phyloP scores from a whole-genome alignment of 306 rosid genomes.

The Medicago arabica region DNA sequence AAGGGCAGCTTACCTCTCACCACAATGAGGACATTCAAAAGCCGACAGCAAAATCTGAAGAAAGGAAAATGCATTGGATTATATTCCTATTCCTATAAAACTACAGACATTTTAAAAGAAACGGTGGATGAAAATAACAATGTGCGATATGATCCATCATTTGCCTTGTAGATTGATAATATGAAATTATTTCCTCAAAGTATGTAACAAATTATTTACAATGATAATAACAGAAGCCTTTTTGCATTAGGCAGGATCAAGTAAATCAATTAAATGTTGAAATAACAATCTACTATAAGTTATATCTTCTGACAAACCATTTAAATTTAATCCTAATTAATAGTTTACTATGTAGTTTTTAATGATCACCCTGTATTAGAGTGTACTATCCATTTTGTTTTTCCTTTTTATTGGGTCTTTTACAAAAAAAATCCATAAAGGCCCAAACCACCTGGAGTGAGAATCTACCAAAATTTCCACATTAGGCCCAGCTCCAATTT shows the following conservation, averaged over 20 bases:
- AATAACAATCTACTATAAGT: constrained; percentile 2
- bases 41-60: constrained; percentile 87
- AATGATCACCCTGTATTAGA: not conserved
- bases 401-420: not conserved
- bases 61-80: constrained; percentile 17
- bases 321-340: constrained; percentile 8
- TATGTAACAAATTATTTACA: not conserved
- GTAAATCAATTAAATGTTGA: not conserved
- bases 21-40: constrained; percentile 89
- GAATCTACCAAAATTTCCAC: not conserved
- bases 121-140: constrained; percentile 21
- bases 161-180: not conserved
- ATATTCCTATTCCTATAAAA: constrained; percentile 21
- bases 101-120: constrained; percentile 13
- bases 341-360: not conserved
- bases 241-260: not conserved
- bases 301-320: constrained; percentile 12
- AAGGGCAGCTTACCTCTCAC: constrained; percentile 71
- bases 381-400: not conserved
- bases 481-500: not conserved
- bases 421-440: not conserved
- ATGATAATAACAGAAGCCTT: constrained; percentile 10
- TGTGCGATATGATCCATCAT: not conserved
- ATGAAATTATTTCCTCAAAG: constrained; percentile 21
- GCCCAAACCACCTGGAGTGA: not conserved